Percentiles rank a stretch among this genome's conserved stretches.
Evolutionary conservation across 805 yeast species (phyloP).

Genomic region (Yarrowia sp.): DNA sequence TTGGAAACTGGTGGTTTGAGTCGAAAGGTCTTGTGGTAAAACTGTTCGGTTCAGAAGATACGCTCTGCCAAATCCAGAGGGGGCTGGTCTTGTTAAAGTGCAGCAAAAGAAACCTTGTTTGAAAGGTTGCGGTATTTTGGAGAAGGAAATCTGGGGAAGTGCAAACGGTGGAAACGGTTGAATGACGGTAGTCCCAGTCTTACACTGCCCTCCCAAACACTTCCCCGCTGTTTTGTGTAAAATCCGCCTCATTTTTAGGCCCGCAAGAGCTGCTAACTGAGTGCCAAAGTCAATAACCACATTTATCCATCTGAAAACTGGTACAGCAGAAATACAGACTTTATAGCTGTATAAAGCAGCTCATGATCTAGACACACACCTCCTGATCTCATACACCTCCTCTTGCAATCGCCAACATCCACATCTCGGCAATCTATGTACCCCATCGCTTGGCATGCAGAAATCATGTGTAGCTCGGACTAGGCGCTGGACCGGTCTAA

Average conservation of each 20-base stretch:
- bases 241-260: not conserved
- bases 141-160: not conserved
- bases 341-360: too few relatives aligned
- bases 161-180: too few relatives aligned
- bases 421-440: not conserved
- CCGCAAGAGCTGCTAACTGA: not conserved
- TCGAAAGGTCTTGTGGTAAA: too few relatives aligned
- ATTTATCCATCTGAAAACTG: not conserved
- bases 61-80: too few relatives aligned
- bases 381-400: not conserved
- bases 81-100: not conserved
- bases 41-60: too few relatives aligned
- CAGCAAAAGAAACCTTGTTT: slow-evolving; percentile 17
- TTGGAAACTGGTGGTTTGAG: too few relatives aligned
- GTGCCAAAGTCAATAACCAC: not conserved
- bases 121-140: slow-evolving; percentile 20
- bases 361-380: too few relatives aligned
- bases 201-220: too few relatives aligned
- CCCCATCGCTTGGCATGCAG: slow-evolving; percentile 24
- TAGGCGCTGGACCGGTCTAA: not conserved
- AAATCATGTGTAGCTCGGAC: not conserved
- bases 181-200: too few relatives aligned
- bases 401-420: too few relatives aligned
- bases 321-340: too few relatives aligned
- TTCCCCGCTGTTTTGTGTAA: too few relatives aligned